Evolutionary conservation across 768 basidiomycete genomes (phyloP), one percentile per base, ranked within the genome.

Genomic region (Mycena olivaceomarginata): DNA sequence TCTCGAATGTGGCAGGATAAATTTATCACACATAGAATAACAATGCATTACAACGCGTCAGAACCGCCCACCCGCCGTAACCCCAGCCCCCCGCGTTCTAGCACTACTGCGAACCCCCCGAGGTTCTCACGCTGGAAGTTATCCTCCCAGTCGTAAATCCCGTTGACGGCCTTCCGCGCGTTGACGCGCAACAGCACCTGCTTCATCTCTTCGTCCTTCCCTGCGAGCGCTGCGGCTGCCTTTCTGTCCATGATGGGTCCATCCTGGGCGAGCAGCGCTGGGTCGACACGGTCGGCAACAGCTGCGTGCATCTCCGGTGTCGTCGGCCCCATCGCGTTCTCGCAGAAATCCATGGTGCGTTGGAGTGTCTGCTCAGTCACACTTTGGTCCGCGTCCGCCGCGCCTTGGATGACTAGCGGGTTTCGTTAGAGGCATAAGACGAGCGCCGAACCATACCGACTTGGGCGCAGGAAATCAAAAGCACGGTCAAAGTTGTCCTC

Each of bases 401-500:
- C 75, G 1, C 83, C 83, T 73, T 84, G 83, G 22, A 84, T 84
- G 15, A 84, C 83, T 84, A n/a, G 8, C 1, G 22, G 8, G n/a
- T 15, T 22, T 15, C 6, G 41, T 11, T 41, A 31, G 45, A 7
- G 5, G 43, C 16, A 22, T 43, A 4, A 4, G 15, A 65, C 43
- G 43, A 13, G 9, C 1, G 12, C 45, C 18, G 15, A 11, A 31
- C 31, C 31, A 53, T n/a, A 51, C 82, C 22, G 70, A 88, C 88
- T 85, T 15, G 84, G 87, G 10, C 89, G 82, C 70, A 90, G 83
- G 78, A 87, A 83, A 43, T 85, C 84, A 80, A 90, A 90, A 7
- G 89, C 89, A 57, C 85, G 82, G 80, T 90, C 89, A 75, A 89
- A 90, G 79, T 88, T 90, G 77, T 88, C 87, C 71, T 89, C 88